Conservation (phyloP, 768 basidiomycete species). For the Tricholomella constricta region DNA sequence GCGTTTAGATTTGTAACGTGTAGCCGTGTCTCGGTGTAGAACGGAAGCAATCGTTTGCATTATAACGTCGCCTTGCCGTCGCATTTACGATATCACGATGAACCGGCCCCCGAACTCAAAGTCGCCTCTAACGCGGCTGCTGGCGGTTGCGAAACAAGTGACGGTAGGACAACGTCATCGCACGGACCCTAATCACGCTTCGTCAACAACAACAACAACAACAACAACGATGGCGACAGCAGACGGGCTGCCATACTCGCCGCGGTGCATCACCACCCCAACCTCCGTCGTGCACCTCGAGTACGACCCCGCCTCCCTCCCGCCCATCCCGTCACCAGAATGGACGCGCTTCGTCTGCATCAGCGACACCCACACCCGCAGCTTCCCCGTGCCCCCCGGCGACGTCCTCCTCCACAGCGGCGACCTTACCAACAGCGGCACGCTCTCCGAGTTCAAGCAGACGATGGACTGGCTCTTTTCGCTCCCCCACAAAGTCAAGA, state of each 20-base stretch:
- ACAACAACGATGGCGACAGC: not conserved
- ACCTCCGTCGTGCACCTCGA: conserved; percentile 38
- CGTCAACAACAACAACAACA: too few relatives aligned
- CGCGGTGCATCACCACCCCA: conserved; percentile 24
- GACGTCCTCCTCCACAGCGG: conserved; percentile 70
- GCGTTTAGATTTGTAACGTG: too few relatives aligned
- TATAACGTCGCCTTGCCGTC: too few relatives aligned
- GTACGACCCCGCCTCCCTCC: conserved; percentile 29
- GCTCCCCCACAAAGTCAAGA: conserved; percentile 60
- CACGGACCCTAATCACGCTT: too few relatives aligned
- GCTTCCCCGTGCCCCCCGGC: conserved; percentile 53
- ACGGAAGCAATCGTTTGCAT: too few relatives aligned
- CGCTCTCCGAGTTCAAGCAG: conserved; percentile 40
- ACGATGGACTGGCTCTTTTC: conserved; percentile 61
- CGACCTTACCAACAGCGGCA: conserved; percentile 59
- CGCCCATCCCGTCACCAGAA: conserved; percentile 33
- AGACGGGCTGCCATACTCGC: not conserved
- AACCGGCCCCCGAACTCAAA: too few relatives aligned
- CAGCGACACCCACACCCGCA: conserved; percentile 55
- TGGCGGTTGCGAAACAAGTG: too few relatives aligned
- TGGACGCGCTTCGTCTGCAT: conserved; percentile 65
- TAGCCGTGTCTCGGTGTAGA: too few relatives aligned
- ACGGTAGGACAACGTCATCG: too few relatives aligned
- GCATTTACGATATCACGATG: too few relatives aligned
- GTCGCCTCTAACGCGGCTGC: too few relatives aligned